A percentile compares a stretch with the other conserved stretches of the same genome.
Conservation (phyloP, 495 filamentous ascomycete genomes). For the Aspergillus nidulans region DNA sequence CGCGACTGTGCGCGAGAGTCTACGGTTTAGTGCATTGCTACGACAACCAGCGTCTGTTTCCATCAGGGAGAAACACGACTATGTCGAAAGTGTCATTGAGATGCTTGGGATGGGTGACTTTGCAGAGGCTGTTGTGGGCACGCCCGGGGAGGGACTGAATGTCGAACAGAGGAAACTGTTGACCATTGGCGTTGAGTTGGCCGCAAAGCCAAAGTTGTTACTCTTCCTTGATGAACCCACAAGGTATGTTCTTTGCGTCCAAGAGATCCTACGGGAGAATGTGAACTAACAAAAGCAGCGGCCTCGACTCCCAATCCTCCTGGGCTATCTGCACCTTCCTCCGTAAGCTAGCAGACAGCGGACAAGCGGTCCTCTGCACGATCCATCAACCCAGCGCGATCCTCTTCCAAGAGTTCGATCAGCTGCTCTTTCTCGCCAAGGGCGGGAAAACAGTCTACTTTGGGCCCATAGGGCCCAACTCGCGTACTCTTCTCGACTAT, state of each 20-base stretch:
- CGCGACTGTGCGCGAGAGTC: slow-evolving; percentile 76
- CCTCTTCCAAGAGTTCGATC: slow-evolving; percentile 92
- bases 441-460: slow-evolving; percentile 89
- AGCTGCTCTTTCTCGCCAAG: slow-evolving; percentile 74
- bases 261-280: too few relatives aligned
- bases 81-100: slow-evolving; percentile 88
- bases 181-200: slow-evolving; percentile 86
- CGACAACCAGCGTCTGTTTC: slow-evolving; percentile 72
- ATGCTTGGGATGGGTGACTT: slow-evolving; percentile 72
- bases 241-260: too few relatives aligned
- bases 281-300: too few relatives aligned
- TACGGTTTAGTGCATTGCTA: slow-evolving; percentile 78
- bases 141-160: slow-evolving; percentile 61
- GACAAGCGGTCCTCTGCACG: slow-evolving; percentile 89
- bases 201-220: slow-evolving; percentile 77
- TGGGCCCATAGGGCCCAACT: slow-evolving; percentile 79
- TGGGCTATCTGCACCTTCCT: slow-evolving; percentile 85
- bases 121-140: slow-evolving; percentile 39
- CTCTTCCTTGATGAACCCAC: slow-evolving; percentile 90
- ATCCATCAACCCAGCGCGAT: slow-evolving; percentile 95
- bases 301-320: slow-evolving; percentile 83
- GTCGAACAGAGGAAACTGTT: slow-evolving; percentile 87
- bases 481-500: slow-evolving; percentile 66
- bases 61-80: slow-evolving; percentile 76
- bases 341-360: slow-evolving; percentile 77